A percentile compares a stretch with the other conserved stretches of the same genome.
phyloP scores from a whole-genome alignment of 305 asterid species.

The Rubia occidens region DNA sequence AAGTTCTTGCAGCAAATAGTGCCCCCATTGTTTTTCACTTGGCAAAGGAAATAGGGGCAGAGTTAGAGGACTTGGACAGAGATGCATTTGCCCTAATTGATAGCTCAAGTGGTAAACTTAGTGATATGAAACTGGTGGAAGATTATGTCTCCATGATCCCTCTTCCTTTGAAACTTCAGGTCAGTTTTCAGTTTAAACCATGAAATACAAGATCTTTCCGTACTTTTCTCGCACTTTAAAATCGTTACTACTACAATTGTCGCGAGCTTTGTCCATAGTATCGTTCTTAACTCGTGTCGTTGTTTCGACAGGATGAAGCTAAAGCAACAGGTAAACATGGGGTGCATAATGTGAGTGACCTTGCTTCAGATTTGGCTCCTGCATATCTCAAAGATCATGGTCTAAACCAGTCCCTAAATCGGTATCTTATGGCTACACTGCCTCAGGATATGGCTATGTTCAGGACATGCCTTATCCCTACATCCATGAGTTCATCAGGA shows the following conservation, averaged over 20 bases:
- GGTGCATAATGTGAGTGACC: slow-evolving; percentile 51
- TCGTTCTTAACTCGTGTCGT: neutral
- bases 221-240: neutral
- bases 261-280: neutral
- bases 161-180: slow-evolving; percentile 66
- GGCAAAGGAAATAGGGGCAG: slow-evolving; percentile 53
- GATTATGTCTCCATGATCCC: slow-evolving; percentile 66
- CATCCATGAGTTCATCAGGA: slow-evolving; percentile 66
- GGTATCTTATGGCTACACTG: slow-evolving; percentile 75
- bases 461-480: slow-evolving; percentile 81
- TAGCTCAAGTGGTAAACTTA: slow-evolving; percentile 42
- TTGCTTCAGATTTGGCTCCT: slow-evolving; percentile 54
- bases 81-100: slow-evolving; percentile 51
- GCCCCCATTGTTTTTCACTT: slow-evolving; percentile 60
- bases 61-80: slow-evolving; percentile 51
- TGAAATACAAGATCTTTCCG: no score
- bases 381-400: slow-evolving; percentile 52
- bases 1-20: slow-evolving; percentile 68
- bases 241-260: neutral
- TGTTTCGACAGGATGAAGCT: slow-evolving; percentile 51
- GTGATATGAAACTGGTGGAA: slow-evolving; percentile 50
- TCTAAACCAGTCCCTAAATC: slow-evolving; percentile 53
- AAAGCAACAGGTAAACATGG: slow-evolving; percentile 51
- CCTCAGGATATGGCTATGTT: slow-evolving; percentile 76
- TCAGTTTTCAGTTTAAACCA: slow-evolving; percentile 15